Conservation (phyloP, 1,284 basidiomycete genomes). For the Pholiota adiposa region DNA sequence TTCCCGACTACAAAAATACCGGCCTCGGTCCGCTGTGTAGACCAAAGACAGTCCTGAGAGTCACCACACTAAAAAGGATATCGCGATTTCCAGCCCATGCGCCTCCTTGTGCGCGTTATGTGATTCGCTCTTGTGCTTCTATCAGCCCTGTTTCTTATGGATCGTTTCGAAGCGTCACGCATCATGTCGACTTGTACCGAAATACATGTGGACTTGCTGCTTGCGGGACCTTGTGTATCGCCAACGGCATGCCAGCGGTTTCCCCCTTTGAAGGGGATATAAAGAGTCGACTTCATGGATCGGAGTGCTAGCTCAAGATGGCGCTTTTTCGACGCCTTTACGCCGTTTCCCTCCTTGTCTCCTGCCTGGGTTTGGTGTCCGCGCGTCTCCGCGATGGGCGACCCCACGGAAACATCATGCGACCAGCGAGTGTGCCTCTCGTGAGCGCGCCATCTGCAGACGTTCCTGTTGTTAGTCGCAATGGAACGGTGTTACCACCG, state of each 20-base stretch:
- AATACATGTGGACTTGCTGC: neutral
- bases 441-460: neutral
- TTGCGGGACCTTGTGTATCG: neutral
- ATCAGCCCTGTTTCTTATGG: neutral
- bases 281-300: neutral
- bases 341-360: neutral
- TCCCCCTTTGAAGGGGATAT: neutral
- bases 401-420: slow-evolving; percentile 10
- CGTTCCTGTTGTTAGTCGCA: slow-evolving; percentile 38
- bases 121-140: neutral
- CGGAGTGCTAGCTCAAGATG: neutral
- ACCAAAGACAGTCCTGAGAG: neutral
- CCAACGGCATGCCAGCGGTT: neutral
- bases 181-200: neutral
- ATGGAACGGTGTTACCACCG: slow-evolving; percentile 46
- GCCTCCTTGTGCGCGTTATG: neutral
- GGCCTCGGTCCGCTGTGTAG: neutral
- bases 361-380: slow-evolving; percentile 1
- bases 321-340: slow-evolving; percentile 1
- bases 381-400: slow-evolving; percentile 11
- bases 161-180: neutral
- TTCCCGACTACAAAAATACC: slow-evolving; percentile 1
- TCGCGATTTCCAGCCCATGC: neutral
- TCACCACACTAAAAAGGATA: neutral
- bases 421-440: slow-evolving; percentile 4